Base-by-base conservation (phyloP, 2,329 filamentous ascomycete genomes). In the Fusarium equiseti region DNA sequence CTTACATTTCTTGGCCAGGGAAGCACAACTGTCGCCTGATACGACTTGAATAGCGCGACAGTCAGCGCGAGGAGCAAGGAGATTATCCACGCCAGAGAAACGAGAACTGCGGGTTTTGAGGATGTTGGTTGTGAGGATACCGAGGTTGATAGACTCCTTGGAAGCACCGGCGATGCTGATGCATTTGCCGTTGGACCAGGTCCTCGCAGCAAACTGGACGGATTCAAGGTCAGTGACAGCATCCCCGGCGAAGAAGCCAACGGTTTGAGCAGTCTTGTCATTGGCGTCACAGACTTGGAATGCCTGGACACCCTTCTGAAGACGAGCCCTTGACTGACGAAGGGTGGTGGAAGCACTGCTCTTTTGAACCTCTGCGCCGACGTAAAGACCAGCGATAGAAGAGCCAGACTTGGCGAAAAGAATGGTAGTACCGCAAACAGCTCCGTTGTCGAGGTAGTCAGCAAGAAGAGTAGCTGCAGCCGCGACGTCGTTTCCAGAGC, bases 1-100 rank as follows among this genome's bases (percentile, higher is more conserved):
- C 7, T 80, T 78, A 56, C 83, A 85, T 40, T 75, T 73, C 8
- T 68, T 53, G 0, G 81, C 82, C 0, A 86, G 71, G 0, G 77
- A 63, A 0, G 61, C 74, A 45, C 83, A 85, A 45, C 74, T 69
- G 53, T 84, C 81, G 3, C 79, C 80, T 0, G 73, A 71, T 3
- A 71, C 68, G 12, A 83, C 81, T 35, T 81, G 72, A 8, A 63
- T 75, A 0, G 73, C 59, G n/a, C 35, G 66, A 54, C 73, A 75
- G 15, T 75, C 72, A 0, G 73, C 73, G 1, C 73, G 66, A 2
- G 68, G 72, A 10, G 68, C 51, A 5, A 75, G 63, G 8, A 62
- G 52, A 3, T 50, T 63, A 1, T 75, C 63, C 0, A 67, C 44
- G 3, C 68, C 70, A 0, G 59, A 22, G 42, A 75, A 70, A 1